A percentile compares a stretch with the other conserved stretches of the same genome.
phyloP scores from a whole-genome alignment of 805 yeast genomes.

The Candida bentonensis region DNA sequence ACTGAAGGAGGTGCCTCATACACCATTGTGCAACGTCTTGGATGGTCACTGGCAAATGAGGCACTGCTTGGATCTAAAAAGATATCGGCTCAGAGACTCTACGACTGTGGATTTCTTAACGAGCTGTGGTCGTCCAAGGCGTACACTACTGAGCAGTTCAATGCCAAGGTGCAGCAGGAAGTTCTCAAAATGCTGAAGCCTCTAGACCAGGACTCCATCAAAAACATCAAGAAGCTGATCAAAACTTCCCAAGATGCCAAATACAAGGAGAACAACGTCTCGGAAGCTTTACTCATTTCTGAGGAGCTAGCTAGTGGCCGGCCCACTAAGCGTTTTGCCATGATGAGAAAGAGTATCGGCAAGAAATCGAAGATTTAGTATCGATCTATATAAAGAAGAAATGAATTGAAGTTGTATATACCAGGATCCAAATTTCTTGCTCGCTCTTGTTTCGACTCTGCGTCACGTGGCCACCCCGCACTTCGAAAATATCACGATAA shows the following conservation, averaged over 20 bases:
- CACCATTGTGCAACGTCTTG: slow-evolving; percentile 55
- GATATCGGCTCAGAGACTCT: slow-evolving; percentile 42
- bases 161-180: slow-evolving; percentile 28
- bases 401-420: too few species aligned
- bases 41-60: slow-evolving; percentile 58
- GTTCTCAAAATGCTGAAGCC: slow-evolving; percentile 25
- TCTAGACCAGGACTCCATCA: slow-evolving; percentile 32
- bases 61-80: slow-evolving; percentile 59
- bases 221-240: slow-evolving; percentile 32
- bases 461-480: too few species aligned
- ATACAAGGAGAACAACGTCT: background rate
- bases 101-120: slow-evolving; percentile 46
- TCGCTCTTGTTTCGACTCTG: too few species aligned
- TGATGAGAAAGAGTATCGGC: background rate
- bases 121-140: slow-evolving; percentile 31
- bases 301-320: background rate
- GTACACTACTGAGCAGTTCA: slow-evolving; percentile 32
- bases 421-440: too few species aligned
- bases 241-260: background rate
- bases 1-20: slow-evolving; percentile 69
- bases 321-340: background rate
- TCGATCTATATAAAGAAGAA: too few species aligned
- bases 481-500: too few species aligned
- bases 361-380: background rate
- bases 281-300: background rate